Conservation (phyloP, 2,329 filamentous ascomycete species). For the Fusarium brevicatenulatum region DNA sequence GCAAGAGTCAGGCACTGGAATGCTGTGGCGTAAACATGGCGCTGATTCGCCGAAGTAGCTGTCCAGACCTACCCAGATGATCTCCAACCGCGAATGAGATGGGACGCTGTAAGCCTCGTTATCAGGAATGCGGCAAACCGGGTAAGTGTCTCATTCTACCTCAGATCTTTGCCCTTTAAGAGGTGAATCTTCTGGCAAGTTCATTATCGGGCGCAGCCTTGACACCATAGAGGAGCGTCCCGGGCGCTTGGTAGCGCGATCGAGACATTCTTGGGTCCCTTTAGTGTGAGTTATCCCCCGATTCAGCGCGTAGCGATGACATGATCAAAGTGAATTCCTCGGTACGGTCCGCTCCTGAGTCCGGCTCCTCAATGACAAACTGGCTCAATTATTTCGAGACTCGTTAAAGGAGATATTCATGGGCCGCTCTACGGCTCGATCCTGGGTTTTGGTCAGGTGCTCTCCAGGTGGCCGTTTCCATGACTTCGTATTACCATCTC, state of each 20-base stretch:
- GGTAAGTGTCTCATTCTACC: neutral
- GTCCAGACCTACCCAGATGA: neutral
- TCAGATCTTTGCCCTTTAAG: fast-evolving
- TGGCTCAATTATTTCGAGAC: too few relatives aligned
- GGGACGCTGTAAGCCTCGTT: fast-evolving
- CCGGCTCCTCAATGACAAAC: neutral
- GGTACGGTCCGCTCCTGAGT: neutral
- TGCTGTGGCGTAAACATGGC: neutral
- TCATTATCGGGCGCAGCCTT: neutral
- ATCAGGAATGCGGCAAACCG: neutral
- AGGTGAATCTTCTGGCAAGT: fast-evolving
- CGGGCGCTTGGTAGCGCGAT: neutral
- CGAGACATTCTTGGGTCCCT: neutral
- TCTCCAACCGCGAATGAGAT: neutral
- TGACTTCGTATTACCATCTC: too few relatives aligned
- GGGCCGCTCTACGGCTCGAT: neutral
- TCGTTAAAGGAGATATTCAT: too few relatives aligned
- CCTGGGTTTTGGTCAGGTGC: too few relatives aligned
- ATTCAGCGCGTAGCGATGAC: neutral
- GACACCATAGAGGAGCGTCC: neutral
- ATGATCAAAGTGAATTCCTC: neutral
- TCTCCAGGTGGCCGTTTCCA: neutral
- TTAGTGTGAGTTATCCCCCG: neutral
- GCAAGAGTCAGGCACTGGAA: neutral
- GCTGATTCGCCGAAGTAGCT: neutral